Evolutionary conservation across 2,329 filamentous ascomycete species (phyloP), one percentile per base, ranked within the genome.

Genomic region (Alternaria metachromatica): DNA sequence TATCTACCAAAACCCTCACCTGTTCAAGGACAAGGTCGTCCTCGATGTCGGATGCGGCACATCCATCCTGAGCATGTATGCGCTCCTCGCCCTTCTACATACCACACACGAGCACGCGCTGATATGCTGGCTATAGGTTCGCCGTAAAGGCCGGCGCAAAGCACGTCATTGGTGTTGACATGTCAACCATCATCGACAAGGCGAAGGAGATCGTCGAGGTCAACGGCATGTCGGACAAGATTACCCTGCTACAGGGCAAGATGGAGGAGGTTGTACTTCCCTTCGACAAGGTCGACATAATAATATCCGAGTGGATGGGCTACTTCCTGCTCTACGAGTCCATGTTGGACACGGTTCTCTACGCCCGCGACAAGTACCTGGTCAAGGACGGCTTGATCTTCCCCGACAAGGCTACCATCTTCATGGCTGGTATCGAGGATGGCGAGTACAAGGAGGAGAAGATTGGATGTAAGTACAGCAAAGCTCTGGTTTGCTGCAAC

Each of bases 221-320:
- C 72, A 99, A 99, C 82, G 94, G 95, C 74, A 89, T 99, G 87
- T 87, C 91, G 57, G 92, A 95, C 84, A 97, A 97, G 88, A 97
- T 99, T 81, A 98, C 96, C 57, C 89, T 99, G 64, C 88, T 99
- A 69, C 96, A 98, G 85, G 96, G 96, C 81, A 99, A 99, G 88
- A 99, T 99, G 96, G 96, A 99, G 85, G 96, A 99, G 84, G 94
- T 99, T 49, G 86, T 92, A 77, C 86, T 99, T 67, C 96, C 96
- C 20, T 97, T 92, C 83, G 91, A 93, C 77, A 92, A 98, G 84
- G 96, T 99, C 70, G 96, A 99, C 79, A 99, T 99, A 80, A 99
- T 99, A 84, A 97, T 99, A 81, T 98, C 95, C 2, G 96, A 99
- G 86, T 99, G 96, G 96, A 99, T 99, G 96, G 96, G 96, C 33